Evolutionary conservation across 2,329 filamentous ascomycete species (phyloP).

Genomic region (Cladosporium sp.): DNA sequence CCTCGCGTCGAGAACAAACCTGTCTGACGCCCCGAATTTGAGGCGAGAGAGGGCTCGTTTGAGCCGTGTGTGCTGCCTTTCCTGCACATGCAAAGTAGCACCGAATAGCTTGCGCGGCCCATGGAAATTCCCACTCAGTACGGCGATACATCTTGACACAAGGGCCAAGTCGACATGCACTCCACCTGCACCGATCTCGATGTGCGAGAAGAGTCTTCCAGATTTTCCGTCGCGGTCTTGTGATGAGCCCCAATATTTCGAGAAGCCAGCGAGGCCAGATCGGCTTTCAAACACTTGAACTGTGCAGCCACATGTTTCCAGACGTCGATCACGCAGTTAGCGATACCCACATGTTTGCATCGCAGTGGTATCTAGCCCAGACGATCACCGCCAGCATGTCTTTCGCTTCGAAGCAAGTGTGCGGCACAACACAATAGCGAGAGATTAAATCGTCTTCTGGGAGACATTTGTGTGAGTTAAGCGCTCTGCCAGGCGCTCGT

Average conservation of each 20-base stretch:
- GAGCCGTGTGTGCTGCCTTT: not conserved
- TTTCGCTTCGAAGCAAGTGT: not conserved
- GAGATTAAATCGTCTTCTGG: too few species aligned
- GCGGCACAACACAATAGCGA: not conserved
- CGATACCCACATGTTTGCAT: slow-evolving; percentile 1
- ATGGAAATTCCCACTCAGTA: not conserved
- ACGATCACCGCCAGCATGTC: not conserved
- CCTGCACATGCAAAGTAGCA: not conserved
- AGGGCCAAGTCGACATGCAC: not conserved
- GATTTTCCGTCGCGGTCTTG: not conserved
- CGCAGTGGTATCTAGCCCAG: slow-evolving; percentile 1
- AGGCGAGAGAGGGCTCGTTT: not conserved
- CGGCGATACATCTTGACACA: not conserved
- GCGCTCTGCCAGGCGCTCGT: too few species aligned
- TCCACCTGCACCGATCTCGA: not conserved
- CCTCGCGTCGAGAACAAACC: not conserved
- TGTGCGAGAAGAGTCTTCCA: not conserved
- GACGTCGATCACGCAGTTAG: slow-evolving; percentile 6
- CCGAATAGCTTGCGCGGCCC: slow-evolving; percentile 5
- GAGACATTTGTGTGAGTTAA: too few species aligned
- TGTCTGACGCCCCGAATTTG: not conserved
- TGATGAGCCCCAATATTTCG: too few species aligned
- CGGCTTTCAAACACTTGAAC: slow-evolving; percentile 2
- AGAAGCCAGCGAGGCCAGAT: too few species aligned
- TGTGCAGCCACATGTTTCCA: slow-evolving; percentile 10